These are phyloP conservation scores for Rutstroemia sp. DNA, from an alignment of 2,329 filamentous ascomycete species.

Conservation along the genomic window DNA sequence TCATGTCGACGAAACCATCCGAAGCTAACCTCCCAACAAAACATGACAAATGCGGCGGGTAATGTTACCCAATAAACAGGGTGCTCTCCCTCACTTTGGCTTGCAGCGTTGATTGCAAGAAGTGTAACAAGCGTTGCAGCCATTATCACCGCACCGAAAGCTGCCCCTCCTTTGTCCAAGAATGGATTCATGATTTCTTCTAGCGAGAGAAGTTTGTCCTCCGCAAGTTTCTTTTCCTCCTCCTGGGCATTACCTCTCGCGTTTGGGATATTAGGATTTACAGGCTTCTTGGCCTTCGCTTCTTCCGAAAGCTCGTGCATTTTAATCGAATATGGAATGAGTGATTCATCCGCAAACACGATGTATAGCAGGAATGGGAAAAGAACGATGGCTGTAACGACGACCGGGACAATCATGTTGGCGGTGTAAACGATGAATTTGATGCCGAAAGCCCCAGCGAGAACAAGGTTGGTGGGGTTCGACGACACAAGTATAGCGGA, in stretches of 20 bases:
- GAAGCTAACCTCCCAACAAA: slow-evolving; percentile 57
- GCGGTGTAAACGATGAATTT: slow-evolving; percentile 67
- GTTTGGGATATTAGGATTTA: slow-evolving; percentile 67
- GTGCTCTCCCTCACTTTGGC: slow-evolving; percentile 39
- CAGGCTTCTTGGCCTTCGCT: slow-evolving; percentile 45
- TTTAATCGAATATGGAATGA: slow-evolving; percentile 59
- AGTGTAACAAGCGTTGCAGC: slow-evolving; percentile 58
- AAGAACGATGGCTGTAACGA: slow-evolving; percentile 58
- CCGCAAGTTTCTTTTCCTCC: slow-evolving; percentile 37
- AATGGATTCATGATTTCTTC: slow-evolving; percentile 73
- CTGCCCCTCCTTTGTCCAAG: slow-evolving; percentile 57
- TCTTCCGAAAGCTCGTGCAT: slow-evolving; percentile 61
- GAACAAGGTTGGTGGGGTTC: slow-evolving; percentile 69
- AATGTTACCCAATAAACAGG: slow-evolving; percentile 64
- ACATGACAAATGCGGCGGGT: slow-evolving; percentile 60
- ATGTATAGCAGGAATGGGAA: slow-evolving; percentile 66
- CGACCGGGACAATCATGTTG: slow-evolving; percentile 69
- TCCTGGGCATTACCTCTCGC: slow-evolving; percentile 48
- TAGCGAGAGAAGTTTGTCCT: slow-evolving; percentile 51
- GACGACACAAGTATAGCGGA: slow-evolving; percentile 72
- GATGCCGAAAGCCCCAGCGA: slow-evolving; percentile 65
- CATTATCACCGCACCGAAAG: slow-evolving; percentile 60
- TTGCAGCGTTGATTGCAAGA: slow-evolving; percentile 57
- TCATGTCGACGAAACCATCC: slow-evolving; percentile 58
- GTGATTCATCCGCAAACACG: slow-evolving; percentile 54